phyloP scores from a whole-genome alignment of 345 rosid genomes.

The Lepidium aucheri region DNA sequence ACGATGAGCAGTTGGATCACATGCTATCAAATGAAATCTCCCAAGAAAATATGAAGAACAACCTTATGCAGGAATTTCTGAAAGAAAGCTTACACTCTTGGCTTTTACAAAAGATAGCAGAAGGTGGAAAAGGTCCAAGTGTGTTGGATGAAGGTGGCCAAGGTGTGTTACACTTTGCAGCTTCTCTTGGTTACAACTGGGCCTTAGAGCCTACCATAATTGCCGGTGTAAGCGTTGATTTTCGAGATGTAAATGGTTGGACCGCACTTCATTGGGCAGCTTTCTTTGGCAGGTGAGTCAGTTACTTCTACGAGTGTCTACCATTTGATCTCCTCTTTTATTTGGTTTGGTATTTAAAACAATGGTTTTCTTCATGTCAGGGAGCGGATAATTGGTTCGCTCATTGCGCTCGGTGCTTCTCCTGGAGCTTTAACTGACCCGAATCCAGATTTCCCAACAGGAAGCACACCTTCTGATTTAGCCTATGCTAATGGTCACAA shows the following conservation, averaged over 20 bases:
- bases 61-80: slow-evolving; percentile 52
- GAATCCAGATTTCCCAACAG: slow-evolving; percentile 50
- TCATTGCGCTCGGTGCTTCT: slow-evolving; percentile 69
- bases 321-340: neutral
- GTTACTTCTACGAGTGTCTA: neutral
- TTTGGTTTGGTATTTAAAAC: neutral
- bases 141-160: slow-evolving; percentile 81
- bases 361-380: slow-evolving; percentile 32
- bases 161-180: slow-evolving; percentile 91
- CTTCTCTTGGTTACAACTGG: slow-evolving; percentile 96
- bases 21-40: slow-evolving; percentile 40
- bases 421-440: slow-evolving; percentile 83
- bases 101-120: slow-evolving; percentile 70
- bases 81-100: slow-evolving; percentile 72
- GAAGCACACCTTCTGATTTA: slow-evolving; percentile 77
- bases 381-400: slow-evolving; percentile 68
- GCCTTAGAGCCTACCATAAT: slow-evolving; percentile 71
- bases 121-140: slow-evolving; percentile 86
- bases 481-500: slow-evolving; percentile 82
- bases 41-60: slow-evolving; percentile 39
- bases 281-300: slow-evolving; percentile 71
- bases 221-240: slow-evolving; percentile 83
- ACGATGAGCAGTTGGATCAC: slow-evolving; percentile 48
- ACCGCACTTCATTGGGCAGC: slow-evolving; percentile 99
- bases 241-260: slow-evolving; percentile 93